Evolutionary conservation across 2,329 filamentous ascomycete genomes (phyloP), one percentile per base, ranked within the genome.

Genomic region (Gnomoniopsis sp.): DNA sequence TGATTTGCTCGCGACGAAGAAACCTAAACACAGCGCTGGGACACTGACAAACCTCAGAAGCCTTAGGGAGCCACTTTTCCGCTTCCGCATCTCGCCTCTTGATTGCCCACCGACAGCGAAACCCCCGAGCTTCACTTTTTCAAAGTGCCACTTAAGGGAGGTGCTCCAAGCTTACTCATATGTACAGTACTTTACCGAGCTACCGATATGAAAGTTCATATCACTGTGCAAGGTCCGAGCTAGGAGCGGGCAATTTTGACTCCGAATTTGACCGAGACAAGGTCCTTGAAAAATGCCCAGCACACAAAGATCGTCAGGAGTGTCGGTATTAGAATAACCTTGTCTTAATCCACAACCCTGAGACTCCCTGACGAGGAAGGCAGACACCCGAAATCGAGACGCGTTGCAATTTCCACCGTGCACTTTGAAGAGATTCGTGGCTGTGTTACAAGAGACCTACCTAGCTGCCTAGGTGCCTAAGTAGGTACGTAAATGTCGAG

Each of bases 1-100:
- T 53, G 17, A 53, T 58, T 46, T 34, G 50, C 48, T 55, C 49
- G 30, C 51, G 43, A 34, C 47, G 43, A 49, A 44, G 33, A 58
- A 61, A 61, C 59, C 54, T 61, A 55, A 61, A 56, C 59, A 51
- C 59, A 61, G 48, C 55, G 59, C 48, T 53, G 59, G 59, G 53
- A 48, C 44, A 43, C 53, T 55, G 43, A 34, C 17, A 36, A 22
- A n/a, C 34, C 26, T 26, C 26, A 50, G 26, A 21, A 30, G 26
- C 26, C 8, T 8, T 8, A 30, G 26, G 26, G 26, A 8, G 8
- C 26, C 26, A 30, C 26, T 30, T 30, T 8, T 30, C 26, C 26
- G 26, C 26, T 30, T n/a, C 38, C 14, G 12, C 6, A 41, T 12
- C 38, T 41, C 38, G 38, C 12, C 12, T 41, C 3, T 12, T 6